Evolutionary conservation across 805 yeast species (phyloP).

Genomic region (Myxozyma geophila): DNA sequence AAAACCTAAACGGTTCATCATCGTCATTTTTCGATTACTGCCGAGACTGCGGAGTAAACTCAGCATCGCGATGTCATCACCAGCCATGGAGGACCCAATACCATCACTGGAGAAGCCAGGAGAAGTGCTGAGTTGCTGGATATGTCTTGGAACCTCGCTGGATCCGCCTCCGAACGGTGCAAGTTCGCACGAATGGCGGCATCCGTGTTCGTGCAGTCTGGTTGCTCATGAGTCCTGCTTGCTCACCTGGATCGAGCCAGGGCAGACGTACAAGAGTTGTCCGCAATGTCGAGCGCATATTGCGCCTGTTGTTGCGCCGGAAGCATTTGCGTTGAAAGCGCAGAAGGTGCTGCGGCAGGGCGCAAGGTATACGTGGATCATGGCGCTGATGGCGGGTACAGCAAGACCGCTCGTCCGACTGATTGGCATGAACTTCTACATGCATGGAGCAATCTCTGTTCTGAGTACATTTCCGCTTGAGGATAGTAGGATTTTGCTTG

Average conservation of each 20-base stretch:
- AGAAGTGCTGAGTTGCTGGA: conserved; percentile 47
- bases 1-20: too few relatives aligned
- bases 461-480: conserved; percentile 40
- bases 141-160: conserved; percentile 45
- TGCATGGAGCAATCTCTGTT: conserved; percentile 41
- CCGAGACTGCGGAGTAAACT: background rate
- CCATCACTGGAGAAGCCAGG: background rate
- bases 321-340: conserved; percentile 12
- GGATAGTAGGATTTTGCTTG: conserved; percentile 15
- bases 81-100: background rate
- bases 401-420: conserved; percentile 28
- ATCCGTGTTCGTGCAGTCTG: conserved; percentile 53
- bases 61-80: background rate
- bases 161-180: conserved; percentile 43
- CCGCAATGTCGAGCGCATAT: conserved; percentile 32
- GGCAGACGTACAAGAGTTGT: conserved; percentile 14
- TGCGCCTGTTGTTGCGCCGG: conserved; percentile 13
- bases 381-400: conserved; percentile 6
- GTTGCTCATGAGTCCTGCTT: conserved; percentile 54
- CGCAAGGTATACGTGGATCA: conserved; percentile 26
- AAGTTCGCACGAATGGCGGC: conserved; percentile 50
- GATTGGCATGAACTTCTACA: conserved; percentile 40
- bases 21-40: background rate
- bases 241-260: conserved; percentile 46
- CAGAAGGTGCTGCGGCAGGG: conserved; percentile 20